Base-by-base conservation (phyloP, 495 filamentous ascomycete genomes). In the Hypoxylon lienhwacheense region DNA sequence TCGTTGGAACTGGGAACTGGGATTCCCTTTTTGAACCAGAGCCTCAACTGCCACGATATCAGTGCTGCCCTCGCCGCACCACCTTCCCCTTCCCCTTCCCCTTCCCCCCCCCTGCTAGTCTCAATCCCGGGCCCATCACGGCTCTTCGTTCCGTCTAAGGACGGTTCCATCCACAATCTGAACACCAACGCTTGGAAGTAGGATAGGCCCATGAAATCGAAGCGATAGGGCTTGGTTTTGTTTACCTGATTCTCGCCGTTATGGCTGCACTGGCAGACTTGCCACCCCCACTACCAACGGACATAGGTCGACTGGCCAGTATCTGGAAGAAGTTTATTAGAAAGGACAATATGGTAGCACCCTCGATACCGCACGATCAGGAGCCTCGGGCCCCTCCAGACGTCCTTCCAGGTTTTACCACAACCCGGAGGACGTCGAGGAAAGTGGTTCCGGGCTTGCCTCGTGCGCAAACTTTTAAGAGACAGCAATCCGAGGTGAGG, bases 401-500 rank as follows among this genome's bases (percentile, higher is more conserved):
- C n/a, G n/a, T n/a, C n/a, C n/a, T n/a, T n/a, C n/a, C n/a, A n/a
- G n/a, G n/a, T n/a, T n/a, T n/a, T n/a, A n/a, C n/a, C n/a, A n/a
- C n/a, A 19, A 73, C 72, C 19, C 75, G 84, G 44, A 79, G 82
- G 53, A 65, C 83, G 26, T 85, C 86, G 11, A 73, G 85, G 54
- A 85, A 79, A 53, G 90, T 90, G 1, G 82, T 92, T n/a, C 86
- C 89, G 7, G 85, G 85, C 11, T 73, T 95, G 29, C 89, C 91
- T 25, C 80, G 88, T 46, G 73, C 84, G 7, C 77, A 82, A 42
- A 91, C 88, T 3, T 89, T 91, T 69, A 86, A 84, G 67, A 80
- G 90, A 61, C 89, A 91, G 63, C 81, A 86, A 61, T 89, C 88
- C 17, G 91, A 96, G 68, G 77, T 77, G 50, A 78, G 89, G 55